A percentile compares a stretch with the other conserved stretches of the same genome.
These are phyloP conservation scores for Scopulariopsis brevicaulis DNA, from an alignment of 2,329 filamentous ascomycete genomes.

Conservation along the genomic window DNA sequence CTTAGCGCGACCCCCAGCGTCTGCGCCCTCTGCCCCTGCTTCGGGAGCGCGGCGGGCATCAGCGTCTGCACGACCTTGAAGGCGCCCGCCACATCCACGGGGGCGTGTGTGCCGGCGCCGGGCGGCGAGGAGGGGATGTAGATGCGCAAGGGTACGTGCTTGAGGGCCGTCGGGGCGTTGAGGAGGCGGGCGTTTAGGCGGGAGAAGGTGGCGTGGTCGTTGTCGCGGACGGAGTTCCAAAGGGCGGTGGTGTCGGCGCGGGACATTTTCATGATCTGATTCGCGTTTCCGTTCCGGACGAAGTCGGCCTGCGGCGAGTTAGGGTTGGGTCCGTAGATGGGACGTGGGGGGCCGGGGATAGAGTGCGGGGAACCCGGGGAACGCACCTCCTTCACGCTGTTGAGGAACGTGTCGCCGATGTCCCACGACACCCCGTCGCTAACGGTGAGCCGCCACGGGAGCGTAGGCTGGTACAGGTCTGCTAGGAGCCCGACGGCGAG, in stretches of 20 bases:
- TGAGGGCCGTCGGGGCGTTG: constrained; percentile 61
- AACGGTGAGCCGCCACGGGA: constrained; percentile 45
- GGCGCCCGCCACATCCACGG: constrained; percentile 25
- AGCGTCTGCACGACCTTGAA: constrained; percentile 70
- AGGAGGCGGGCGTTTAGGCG: constrained; percentile 68
- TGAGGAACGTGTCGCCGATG: constrained; percentile 51
- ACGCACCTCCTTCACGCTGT: constrained; percentile 50
- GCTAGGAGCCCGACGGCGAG: constrained; percentile 41
- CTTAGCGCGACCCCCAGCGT: constrained; percentile 68
- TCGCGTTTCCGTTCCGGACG: constrained; percentile 75
- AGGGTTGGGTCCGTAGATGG: background rate
- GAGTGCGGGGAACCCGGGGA: background rate
- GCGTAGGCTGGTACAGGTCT: constrained; percentile 41
- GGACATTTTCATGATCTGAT: constrained; percentile 80
- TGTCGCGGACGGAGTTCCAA: constrained; percentile 70
- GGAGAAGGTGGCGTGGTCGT: constrained; percentile 62
- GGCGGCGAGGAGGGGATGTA: constrained; percentile 66
- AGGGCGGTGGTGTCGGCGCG: constrained; percentile 74
- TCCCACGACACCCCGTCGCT: constrained; percentile 45
- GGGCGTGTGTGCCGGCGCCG: constrained; percentile 18
- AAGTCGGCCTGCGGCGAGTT: constrained; percentile 55
- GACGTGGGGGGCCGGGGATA: background rate
- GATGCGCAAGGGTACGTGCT: constrained; percentile 76
- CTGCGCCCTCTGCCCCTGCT: constrained; percentile 25
- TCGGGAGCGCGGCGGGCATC: constrained; percentile 35